Percentiles rank a stretch among this genome's conserved stretches.
phyloP scores from a whole-genome alignment of 2,329 filamentous ascomycete species.

The Trichothecium sympodiale region DNA sequence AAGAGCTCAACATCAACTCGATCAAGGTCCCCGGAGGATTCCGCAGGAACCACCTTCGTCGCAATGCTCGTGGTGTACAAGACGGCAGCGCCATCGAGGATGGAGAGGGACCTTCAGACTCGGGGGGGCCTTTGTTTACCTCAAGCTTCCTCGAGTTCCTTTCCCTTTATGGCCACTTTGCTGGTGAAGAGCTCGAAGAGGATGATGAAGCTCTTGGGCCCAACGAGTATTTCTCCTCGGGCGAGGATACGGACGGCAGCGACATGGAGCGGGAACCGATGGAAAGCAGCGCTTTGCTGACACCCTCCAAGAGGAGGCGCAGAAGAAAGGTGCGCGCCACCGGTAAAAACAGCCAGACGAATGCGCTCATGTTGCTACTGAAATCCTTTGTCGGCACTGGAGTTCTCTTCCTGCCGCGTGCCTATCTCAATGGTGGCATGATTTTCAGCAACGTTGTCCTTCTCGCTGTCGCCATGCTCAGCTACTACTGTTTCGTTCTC shows the following conservation, averaged over 20 bases:
- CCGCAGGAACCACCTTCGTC: slow-evolving; percentile 75
- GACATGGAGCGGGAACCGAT: slow-evolving; percentile 68
- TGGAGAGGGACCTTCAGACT: not conserved
- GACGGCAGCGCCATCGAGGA: slow-evolving; percentile 1
- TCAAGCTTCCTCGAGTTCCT: slow-evolving; percentile 94
- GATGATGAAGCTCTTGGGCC: slow-evolving; percentile 82
- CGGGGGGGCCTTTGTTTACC: slow-evolving; percentile 53
- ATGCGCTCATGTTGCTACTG: slow-evolving; percentile 73
- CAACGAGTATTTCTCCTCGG: slow-evolving; percentile 85
- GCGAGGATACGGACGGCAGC: slow-evolving; percentile 52
- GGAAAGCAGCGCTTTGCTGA: slow-evolving; percentile 77
- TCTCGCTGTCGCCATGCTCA: slow-evolving; percentile 72
- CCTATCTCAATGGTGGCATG: slow-evolving; percentile 95
- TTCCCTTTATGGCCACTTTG: slow-evolving; percentile 92
- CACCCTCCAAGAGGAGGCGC: slow-evolving; percentile 61
- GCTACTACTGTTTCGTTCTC: slow-evolving; percentile 96
- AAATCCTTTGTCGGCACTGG: slow-evolving; percentile 98
- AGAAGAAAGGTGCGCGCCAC: slow-evolving; percentile 65
- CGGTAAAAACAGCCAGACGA: slow-evolving; percentile 67
- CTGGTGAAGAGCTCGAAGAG: slow-evolving; percentile 91
- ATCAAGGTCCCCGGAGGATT: slow-evolving; percentile 95
- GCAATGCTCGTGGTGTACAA: slow-evolving; percentile 38
- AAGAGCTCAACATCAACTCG: slow-evolving; percentile 72
- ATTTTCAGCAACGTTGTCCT: slow-evolving; percentile 88
- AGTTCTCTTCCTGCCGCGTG: slow-evolving; percentile 83